Evolutionary conservation across 176 grass and related monocot genomes (phyloP), one percentile per base, ranked within the genome.

Genomic region (Olyra latifolia): DNA sequence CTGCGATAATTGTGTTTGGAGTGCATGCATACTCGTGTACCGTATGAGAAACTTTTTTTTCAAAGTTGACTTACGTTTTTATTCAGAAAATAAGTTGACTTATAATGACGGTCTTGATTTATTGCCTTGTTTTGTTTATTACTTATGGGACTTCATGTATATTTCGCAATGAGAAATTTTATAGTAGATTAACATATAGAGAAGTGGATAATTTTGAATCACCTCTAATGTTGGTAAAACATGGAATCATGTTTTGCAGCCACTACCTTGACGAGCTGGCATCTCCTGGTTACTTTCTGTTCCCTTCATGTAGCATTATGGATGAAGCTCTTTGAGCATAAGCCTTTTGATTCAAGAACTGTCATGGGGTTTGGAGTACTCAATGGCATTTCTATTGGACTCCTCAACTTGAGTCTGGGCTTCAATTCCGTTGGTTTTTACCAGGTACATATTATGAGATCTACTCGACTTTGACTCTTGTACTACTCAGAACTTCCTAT

Each of bases 351-450:
- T 80, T 77, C 88, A 35, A 99, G 93, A 85, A 93, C 93, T 76
- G 93, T 99, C 35, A 96, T 99, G 91, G 93, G 97, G 17, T 99
- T 99, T 87, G 97, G 97, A 69, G 88, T 99, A 12, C 90, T 99
- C 44, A 99, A 99, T 64, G 97, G 97, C 46, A 99, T 96, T 82
- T 99, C 97, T 38, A 99, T 99, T 82, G 97, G 97, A 12, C 93
- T 99, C 50, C 89, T 99, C 72, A 99, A 99, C 82, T 86, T 99
- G 79, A 96, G 97, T 83, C 87, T 99, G 59, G 97, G 97, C 44
- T 99, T 99, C 85, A 99, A 99, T 72, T 99, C 97, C 71, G 97
- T 99, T 93, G 97, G 97, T 44, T 99, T 99, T 83, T 99, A 99
- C 82, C 97, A 99, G 97, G 97, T 99, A 83, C 43, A 20, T 9